Evolutionary conservation across 2,329 filamentous ascomycete genomes (phyloP).

Genomic region (Ilyonectria mors-panacis): DNA sequence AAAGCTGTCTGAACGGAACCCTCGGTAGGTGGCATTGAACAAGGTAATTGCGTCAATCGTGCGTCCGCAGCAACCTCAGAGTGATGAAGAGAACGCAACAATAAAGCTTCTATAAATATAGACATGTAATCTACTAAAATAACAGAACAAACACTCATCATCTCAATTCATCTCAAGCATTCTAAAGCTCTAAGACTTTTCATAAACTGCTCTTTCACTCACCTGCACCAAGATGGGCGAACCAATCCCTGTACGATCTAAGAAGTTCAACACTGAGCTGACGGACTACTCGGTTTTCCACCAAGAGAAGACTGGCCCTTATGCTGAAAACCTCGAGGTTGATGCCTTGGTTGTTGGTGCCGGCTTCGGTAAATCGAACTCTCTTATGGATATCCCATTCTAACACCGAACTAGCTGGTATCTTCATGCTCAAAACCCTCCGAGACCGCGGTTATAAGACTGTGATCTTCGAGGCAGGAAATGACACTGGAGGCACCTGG

Average conservation of each 20-base stretch:
- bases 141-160: not conserved
- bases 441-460: slow-evolving; percentile 64
- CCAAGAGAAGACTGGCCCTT: slow-evolving; percentile 54
- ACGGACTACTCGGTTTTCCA: slow-evolving; percentile 55
- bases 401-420: slow-evolving; percentile 52
- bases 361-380: slow-evolving; percentile 56
- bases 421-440: slow-evolving; percentile 67
- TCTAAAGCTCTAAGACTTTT: not conserved
- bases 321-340: slow-evolving; percentile 60
- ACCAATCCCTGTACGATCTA: slow-evolving; percentile 39
- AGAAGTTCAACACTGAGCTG: slow-evolving; percentile 60
- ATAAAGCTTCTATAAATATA: not conserved
- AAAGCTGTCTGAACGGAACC: not conserved
- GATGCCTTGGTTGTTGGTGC: slow-evolving; percentile 62
- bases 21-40: not conserved
- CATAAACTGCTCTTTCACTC: not conserved
- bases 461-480: slow-evolving; percentile 67
- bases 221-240: slow-evolving; percentile 38
- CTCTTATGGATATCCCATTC: not conserved
- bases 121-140: not conserved
- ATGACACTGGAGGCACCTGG: slow-evolving; percentile 68
- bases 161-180: slow-evolving; percentile 1
- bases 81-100: not conserved
- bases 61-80: not conserved
- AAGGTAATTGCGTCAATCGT: not conserved